phyloP scores from a whole-genome alignment of 2,329 filamentous ascomycete species.

The Clarireedia sp. region DNA sequence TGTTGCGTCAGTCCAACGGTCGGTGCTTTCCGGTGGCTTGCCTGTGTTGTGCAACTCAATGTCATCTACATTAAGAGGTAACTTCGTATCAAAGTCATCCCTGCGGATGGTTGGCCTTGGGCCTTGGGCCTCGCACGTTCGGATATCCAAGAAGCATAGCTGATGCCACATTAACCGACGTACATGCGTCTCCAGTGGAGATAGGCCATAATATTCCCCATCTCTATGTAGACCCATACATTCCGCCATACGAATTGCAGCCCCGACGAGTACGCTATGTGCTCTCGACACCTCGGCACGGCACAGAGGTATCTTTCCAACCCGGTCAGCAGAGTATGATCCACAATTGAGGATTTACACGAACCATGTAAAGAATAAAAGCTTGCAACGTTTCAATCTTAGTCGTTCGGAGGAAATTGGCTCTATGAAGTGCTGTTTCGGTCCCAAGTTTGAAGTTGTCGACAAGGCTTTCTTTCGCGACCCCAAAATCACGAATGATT shows the following conservation, averaged over 20 bases:
- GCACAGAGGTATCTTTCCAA: constrained; percentile 56
- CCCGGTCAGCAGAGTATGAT: constrained; percentile 16
- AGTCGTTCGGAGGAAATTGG: constrained; percentile 63
- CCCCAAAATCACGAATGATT: constrained; percentile 45
- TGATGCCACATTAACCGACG: constrained; percentile 71
- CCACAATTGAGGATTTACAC: constrained; percentile 22
- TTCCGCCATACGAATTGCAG: constrained; percentile 65
- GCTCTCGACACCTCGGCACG: constrained; percentile 63
- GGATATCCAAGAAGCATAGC: constrained; percentile 66
- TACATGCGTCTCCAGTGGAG: constrained; percentile 61
- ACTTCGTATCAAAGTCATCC: constrained; percentile 66
- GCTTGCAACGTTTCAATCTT: constrained; percentile 69
- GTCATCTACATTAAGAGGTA: constrained; percentile 66
- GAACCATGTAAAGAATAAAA: constrained; percentile 67
- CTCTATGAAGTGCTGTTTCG: constrained; percentile 58
- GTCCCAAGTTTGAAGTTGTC: constrained; percentile 57
- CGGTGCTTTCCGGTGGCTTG: constrained; percentile 32
- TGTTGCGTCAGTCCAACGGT: constrained; percentile 60
- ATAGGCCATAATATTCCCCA: constrained; percentile 52
- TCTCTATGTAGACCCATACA: constrained; percentile 72
- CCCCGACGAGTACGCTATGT: constrained; percentile 64
- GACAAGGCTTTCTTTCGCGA: constrained; percentile 48
- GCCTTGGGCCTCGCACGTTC: constrained; percentile 67
- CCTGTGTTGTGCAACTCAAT: constrained; percentile 44
- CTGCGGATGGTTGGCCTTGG: constrained; percentile 63